Conservation (phyloP, 1,284 basidiomycete species). For the Sporisorium graminicola region DNA sequence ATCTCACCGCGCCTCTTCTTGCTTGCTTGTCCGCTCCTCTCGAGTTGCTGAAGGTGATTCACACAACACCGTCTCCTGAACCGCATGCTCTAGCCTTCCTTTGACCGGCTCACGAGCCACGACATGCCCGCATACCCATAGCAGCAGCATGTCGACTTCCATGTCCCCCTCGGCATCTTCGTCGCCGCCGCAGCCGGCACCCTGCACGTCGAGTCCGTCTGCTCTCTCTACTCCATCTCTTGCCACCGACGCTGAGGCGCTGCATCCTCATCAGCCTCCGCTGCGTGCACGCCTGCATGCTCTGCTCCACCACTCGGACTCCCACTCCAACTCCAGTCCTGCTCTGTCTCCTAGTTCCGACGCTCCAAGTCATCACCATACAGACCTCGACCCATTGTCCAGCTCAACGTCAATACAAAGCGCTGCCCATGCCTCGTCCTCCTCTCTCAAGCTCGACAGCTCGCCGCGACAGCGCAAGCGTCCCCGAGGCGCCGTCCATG, state of each 20-base stretch:
- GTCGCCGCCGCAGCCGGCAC: not conserved
- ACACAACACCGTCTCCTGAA: not conserved
- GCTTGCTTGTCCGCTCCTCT: too few relatives aligned
- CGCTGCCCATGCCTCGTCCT: slow-evolving; percentile 6
- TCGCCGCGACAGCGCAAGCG: slow-evolving; percentile 5
- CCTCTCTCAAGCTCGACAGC: not conserved
- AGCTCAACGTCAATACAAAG: slow-evolving; percentile 35
- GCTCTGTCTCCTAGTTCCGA: slow-evolving; percentile 33
- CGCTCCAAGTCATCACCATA: slow-evolving; percentile 21
- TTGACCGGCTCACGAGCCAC: slow-evolving; percentile 5
- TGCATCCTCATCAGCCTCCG: slow-evolving; percentile 18
- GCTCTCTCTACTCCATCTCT: slow-evolving; percentile 10
- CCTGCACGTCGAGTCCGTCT: slow-evolving; percentile 13
- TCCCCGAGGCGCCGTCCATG: slow-evolving; percentile 30
- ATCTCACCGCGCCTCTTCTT: not conserved
- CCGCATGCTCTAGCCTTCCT: slow-evolving; percentile 15
- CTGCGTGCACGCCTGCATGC: slow-evolving; percentile 35
- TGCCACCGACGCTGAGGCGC: slow-evolving; percentile 1
- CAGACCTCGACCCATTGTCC: slow-evolving; percentile 10
- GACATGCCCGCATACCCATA: not conserved
- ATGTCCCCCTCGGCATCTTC: slow-evolving; percentile 8
- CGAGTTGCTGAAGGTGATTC: not conserved
- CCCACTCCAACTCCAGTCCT: slow-evolving; percentile 33
- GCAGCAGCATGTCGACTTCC: slow-evolving; percentile 5
- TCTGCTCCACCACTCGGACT: slow-evolving; percentile 33